These are phyloP conservation scores for Wickerhamiella qilinensis DNA, from an alignment of 805 yeast species.

Conservation along the genomic window DNA sequence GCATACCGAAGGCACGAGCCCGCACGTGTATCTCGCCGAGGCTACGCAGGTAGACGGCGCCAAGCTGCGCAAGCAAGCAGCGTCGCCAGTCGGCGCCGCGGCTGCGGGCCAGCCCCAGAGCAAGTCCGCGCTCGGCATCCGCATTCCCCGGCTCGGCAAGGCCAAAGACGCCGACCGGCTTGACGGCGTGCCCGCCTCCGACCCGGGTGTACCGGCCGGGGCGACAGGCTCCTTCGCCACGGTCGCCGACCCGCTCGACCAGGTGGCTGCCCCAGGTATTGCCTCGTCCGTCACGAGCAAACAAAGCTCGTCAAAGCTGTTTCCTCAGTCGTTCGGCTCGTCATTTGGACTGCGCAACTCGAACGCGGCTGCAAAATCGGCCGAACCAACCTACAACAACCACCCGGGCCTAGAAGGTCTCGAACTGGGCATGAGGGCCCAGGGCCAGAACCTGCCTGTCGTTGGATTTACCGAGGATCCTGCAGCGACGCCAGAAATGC, in stretches of 20 bases:
- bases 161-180: neutral
- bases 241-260: neutral
- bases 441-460: slow-evolving; percentile 30
- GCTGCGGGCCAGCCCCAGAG: neutral
- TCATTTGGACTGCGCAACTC: neutral
- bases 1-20: slow-evolving; percentile 18
- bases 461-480: slow-evolving; percentile 30
- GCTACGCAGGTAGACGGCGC: slow-evolving; percentile 9
- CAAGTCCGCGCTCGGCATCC: neutral
- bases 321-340: neutral
- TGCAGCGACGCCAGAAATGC: slow-evolving; percentile 41
- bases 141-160: neutral
- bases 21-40: slow-evolving; percentile 21
- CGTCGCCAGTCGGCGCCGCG: neutral
- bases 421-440: slow-evolving; percentile 24
- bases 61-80: neutral
- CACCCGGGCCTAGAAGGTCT: slow-evolving; percentile 20
- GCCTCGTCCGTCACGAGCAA: neutral
- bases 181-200: neutral
- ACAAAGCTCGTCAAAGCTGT: neutral
- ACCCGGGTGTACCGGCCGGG: too few species aligned
- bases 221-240: neutral
- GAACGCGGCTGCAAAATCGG: slow-evolving; percentile 1
- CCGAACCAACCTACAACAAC: slow-evolving; percentile 1
- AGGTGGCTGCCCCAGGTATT: neutral